Evolutionary conservation across 2,329 filamentous ascomycete species (phyloP).

Genomic region (Colletotrichum australisinense): DNA sequence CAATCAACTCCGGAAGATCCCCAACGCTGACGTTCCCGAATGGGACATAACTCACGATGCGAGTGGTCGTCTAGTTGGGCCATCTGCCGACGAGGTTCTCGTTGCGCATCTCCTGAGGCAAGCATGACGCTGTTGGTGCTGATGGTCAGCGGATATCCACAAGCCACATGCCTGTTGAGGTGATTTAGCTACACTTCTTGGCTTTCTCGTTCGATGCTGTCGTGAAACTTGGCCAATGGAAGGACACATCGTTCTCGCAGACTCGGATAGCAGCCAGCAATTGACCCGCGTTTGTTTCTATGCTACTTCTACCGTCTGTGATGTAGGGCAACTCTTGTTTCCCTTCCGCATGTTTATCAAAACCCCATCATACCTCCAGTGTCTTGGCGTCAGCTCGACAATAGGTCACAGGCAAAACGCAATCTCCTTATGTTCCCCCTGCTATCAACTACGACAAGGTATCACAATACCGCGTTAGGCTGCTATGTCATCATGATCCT

Average conservation of each 20-base stretch:
- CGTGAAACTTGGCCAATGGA: no score
- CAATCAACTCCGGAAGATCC: constrained; percentile 64
- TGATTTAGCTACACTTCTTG: background rate
- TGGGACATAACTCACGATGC: constrained; percentile 72
- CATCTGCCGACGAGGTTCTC: background rate
- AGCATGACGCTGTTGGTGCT: no score
- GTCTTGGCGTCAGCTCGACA: background rate
- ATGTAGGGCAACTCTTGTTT: background rate
- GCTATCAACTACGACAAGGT: background rate
- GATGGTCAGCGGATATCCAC: background rate
- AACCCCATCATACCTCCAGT: background rate
- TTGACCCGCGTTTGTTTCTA: background rate
- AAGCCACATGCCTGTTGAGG: background rate
- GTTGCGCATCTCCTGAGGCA: background rate
- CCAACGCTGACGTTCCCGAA: constrained; percentile 56
- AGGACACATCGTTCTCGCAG: background rate
- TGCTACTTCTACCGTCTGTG: background rate
- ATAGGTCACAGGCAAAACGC: background rate
- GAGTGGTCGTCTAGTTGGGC: constrained; percentile 39
- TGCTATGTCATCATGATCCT: constrained; percentile 10
- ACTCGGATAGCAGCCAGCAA: background rate
- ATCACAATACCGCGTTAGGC: background rate
- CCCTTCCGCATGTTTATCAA: background rate
- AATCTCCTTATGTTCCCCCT: background rate
- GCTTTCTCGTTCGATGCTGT: background rate